Evolutionary conservation across 2,329 filamentous ascomycete genomes (phyloP).

Genomic region (Catunica adiposa): DNA sequence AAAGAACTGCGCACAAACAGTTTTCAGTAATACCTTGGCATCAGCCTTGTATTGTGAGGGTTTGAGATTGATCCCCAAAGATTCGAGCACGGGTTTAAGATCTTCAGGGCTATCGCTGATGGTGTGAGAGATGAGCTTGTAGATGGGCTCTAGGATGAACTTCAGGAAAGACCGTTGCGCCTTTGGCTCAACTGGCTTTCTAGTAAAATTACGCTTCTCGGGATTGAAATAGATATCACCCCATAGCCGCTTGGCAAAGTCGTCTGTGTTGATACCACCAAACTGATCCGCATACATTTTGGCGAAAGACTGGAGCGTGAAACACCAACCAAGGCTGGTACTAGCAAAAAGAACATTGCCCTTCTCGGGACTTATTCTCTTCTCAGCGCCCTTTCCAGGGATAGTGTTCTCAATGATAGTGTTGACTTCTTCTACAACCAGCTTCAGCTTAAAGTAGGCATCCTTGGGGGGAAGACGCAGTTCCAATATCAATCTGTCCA

Average conservation of each 20-base stretch:
- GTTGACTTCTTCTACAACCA: constrained; percentile 97
- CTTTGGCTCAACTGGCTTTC: constrained; percentile 66
- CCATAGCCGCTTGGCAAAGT: constrained; percentile 79
- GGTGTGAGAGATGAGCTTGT: constrained; percentile 92
- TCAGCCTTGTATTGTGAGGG: constrained; percentile 84
- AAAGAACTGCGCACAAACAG: constrained; percentile 92
- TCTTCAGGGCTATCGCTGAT: constrained; percentile 81
- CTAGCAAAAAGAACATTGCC: constrained; percentile 97
- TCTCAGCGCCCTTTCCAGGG: constrained; percentile 62
- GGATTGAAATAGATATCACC: constrained; percentile 96
- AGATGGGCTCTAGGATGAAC: constrained; percentile 90
- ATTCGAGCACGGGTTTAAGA: constrained; percentile 59
- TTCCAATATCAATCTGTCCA: constrained; percentile 88
- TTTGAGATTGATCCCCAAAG: constrained; percentile 72
- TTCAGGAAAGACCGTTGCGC: constrained; percentile 80
- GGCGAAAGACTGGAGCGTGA: constrained; percentile 83
- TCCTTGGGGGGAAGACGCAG: constrained; percentile 86
- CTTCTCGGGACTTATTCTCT: constrained; percentile 81
- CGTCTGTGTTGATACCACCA: constrained; percentile 60
- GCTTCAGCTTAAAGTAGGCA: constrained; percentile 97
- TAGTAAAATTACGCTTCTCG: constrained; percentile 72
- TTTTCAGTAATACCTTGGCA: constrained; percentile 70
- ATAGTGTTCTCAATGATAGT: constrained; percentile 79
- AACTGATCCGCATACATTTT: constrained; percentile 92
- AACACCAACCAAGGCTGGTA: constrained; percentile 89